Base-by-base conservation (phyloP, 148 eudicot species). In the Limonium bicolor region DNA sequence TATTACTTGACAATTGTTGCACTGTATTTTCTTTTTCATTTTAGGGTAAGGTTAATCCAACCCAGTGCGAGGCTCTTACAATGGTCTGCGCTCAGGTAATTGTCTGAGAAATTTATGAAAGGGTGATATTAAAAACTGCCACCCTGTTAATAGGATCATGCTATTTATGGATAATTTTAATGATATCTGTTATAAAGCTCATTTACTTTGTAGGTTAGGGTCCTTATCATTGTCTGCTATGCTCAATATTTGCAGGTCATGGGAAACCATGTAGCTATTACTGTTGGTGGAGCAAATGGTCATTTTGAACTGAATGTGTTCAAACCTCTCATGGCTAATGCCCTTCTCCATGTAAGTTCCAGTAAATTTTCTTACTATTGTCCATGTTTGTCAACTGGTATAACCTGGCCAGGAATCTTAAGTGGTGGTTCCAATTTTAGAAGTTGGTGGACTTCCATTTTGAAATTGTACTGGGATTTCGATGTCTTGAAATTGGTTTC, bases 21-120 rank as follows among this genome's bases (percentile, higher is more conserved):
- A n/a, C n/a, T n/a, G n/a, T n/a, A n/a, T n/a, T n/a, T n/a, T n/a
- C n/a, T n/a, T n/a, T n/a, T n/a, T n/a, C n/a, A 59, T 63, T 60
- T 27, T 70, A 90, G 97, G 95, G 97, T 10, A 90, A 90, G 69
- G 95, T 80, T 24, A 90, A 90, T 48, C 93, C 95, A n/a, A 90
- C 97, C 21, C 97, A 90, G 73, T 90, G 97, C 48, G 97, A 90
- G 55, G 97, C 97, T 55, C 74, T 90, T 26, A 84, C 93, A n/a
- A 90, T 90, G 95, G 97, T 83, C 55, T 88, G 97, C 55, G 87
- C 92, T 59, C 94, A 88, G 95, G 97, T 88, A 75, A 60, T 25
- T 6, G 24, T n/a, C n/a, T n/a, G n/a, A n/a, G n/a, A n/a, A n/a
- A n/a, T n/a, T n/a, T n/a, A 29, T 34, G 10, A 2, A 22, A 40